Evolutionary conservation across 2,329 filamentous ascomycete species (phyloP), one percentile per base, ranked within the genome.

Genomic region (Phialophora expanda): DNA sequence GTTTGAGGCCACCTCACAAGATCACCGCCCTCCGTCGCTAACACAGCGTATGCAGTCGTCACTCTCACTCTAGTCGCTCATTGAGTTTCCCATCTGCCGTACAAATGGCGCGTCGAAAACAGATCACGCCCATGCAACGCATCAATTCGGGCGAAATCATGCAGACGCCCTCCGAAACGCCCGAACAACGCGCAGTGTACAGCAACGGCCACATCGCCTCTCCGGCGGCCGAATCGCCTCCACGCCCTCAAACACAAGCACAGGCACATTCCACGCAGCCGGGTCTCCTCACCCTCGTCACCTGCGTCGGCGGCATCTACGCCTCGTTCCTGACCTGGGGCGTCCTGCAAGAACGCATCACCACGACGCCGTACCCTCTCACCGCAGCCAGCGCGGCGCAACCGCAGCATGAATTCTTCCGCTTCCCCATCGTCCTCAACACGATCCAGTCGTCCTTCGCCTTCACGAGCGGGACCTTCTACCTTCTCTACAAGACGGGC

Each of bases 261-360:
- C 64, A 44, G 9, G 6, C 50, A 7, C 59, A 28, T 26, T 61
- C 22, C 12, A 20, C 75, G 79, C 62, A 84, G 12, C 48, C 48
- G 8, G 90, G 91, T 4, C 76, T 92, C 32, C 75, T 90, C 74
- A 90, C 96, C 78, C 86, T 97, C 63, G 79, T 93, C 56, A 86
- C 96, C 68, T 94, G 93, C 70, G 92, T 97, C n/a, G 89, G 88
- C 6, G 95, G 95, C 66, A 99, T 99, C 73, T 99, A 99, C 78
- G 92, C 90, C 41, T 96, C 93, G 41, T 99, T 99, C 81, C 82
- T 99, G 61, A 96, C 93, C 38, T 99, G 95, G 95, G 95, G 91
- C 26, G 89, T 96, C 71, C 90, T 99, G 67, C 95, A 99, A 84
- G 95, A 99, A 80, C 93, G 95, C 74, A 92, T 99, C 75, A 98